Percentiles rank a stretch among this genome's conserved stretches.
Conservation (phyloP, 2,329 filamentous ascomycete species). For the Penicillium sp. region DNA sequence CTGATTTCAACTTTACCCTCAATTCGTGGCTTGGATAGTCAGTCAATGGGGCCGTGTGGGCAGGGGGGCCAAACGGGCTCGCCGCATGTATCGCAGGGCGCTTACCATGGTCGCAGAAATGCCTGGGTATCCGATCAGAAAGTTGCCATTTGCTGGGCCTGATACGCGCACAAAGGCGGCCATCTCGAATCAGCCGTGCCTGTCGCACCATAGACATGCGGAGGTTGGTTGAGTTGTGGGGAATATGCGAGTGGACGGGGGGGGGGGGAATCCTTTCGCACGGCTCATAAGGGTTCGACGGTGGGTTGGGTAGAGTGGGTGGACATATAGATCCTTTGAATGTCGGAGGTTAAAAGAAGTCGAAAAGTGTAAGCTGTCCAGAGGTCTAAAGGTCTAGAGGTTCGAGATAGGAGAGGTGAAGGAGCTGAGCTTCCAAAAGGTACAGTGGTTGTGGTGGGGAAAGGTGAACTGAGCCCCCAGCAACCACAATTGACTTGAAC, state of each 20-base stretch:
- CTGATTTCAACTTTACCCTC: constrained; percentile 97
- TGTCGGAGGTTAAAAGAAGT: background rate
- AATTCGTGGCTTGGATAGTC: constrained; percentile 72
- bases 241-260: constrained; percentile 27
- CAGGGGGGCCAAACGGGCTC: background rate
- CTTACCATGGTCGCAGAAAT: constrained; percentile 95
- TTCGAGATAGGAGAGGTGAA: constrained; percentile 1
- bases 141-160: constrained; percentile 94
- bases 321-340: background rate
- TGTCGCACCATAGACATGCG: constrained; percentile 43
- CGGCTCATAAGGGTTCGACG: constrained; percentile 28
- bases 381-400: background rate
- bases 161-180: constrained; percentile 92
- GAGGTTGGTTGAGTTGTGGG: constrained; percentile 29
- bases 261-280: constrained; percentile 18
- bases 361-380: background rate
- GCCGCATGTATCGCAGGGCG: constrained; percentile 28
- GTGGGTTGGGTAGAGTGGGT: background rate
- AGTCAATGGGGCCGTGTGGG: constrained; percentile 11
- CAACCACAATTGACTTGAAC: constrained; percentile 1
- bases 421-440: constrained; percentile 8
- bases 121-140: constrained; percentile 93
- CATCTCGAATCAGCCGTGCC: constrained; percentile 50
- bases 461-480: background rate
- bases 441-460: constrained; percentile 8